phyloP scores from a whole-genome alignment of 495 filamentous ascomycete species.

The Penicillium daleae region DNA sequence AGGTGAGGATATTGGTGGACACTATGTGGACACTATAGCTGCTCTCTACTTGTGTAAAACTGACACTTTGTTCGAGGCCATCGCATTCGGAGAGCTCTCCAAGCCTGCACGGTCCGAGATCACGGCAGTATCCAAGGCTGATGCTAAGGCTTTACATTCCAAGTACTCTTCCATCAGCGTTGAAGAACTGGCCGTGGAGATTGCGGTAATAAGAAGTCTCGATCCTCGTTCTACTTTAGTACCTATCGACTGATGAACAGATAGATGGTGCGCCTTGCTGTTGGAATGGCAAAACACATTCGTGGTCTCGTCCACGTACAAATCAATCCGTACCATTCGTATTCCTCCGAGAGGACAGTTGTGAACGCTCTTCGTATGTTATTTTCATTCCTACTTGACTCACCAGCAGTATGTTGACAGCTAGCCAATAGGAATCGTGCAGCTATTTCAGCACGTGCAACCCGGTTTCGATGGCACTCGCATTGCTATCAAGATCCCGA shows the following conservation, averaged over 20 bases:
- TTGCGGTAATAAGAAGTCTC: slow-evolving; percentile 38
- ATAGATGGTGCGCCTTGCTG: slow-evolving; percentile 57
- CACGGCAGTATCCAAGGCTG: slow-evolving; percentile 48
- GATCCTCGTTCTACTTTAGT: too few relatives aligned
- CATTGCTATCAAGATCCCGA: slow-evolving; percentile 65
- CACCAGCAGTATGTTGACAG: neutral
- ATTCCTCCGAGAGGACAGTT: slow-evolving; percentile 55
- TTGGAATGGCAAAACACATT: slow-evolving; percentile 55
- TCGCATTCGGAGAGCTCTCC: slow-evolving; percentile 60
- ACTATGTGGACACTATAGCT: neutral
- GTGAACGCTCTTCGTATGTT: slow-evolving; percentile 58
- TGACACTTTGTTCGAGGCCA: slow-evolving; percentile 42
- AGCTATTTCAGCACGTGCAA: slow-evolving; percentile 51
- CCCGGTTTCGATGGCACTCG: slow-evolving; percentile 51
- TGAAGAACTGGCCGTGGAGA: slow-evolving; percentile 61
- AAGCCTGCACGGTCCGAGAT: slow-evolving; percentile 49
- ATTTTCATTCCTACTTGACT: neutral
- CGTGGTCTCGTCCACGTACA: slow-evolving; percentile 62
- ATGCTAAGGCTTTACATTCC: slow-evolving; percentile 38
- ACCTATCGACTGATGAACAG: neutral
- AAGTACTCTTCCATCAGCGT: slow-evolving; percentile 43
- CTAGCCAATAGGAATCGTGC: slow-evolving; percentile 47
- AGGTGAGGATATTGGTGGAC: slow-evolving; percentile 39
- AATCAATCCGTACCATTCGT: slow-evolving; percentile 61
- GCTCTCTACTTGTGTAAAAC: neutral